Evolutionary conservation across 257 asterid genomes (phyloP), one percentile per base, ranked within the genome.

Genomic region (Salvia splendens): DNA sequence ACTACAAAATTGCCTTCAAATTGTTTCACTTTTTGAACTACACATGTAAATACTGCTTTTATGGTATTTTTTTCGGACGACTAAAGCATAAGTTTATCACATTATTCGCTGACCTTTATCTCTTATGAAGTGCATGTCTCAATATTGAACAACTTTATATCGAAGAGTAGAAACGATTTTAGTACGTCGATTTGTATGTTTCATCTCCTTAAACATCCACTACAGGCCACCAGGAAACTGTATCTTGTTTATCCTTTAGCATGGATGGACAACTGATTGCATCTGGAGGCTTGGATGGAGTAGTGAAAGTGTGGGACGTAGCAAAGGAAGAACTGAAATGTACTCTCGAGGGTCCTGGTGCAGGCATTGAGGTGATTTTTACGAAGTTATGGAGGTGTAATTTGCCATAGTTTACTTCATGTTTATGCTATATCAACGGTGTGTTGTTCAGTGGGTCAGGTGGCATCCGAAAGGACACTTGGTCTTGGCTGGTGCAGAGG

Each of bases 401-500:
- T 38, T n/a, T 77, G 12, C 61, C 35, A 32, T 71, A 28, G 8
- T 5, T 28, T 20, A 24, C 42, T 43, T 43, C 41, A 4, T 42
- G 38, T 6, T 20, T 16, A 47, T 62, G 49, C 77, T 73, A 65
- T 64, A 77, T 75, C 61, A 80, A 65, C 40, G 43, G 57, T 80
- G 61, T 69, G 38, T 70, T 76, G 61, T 75, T 72, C 86, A 90
- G 97, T 93, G 96, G 97, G 80, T 91, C 64, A 85, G 72, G 85
- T 94, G 99, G 99, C 97, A 94, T 81, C 93, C 97, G 3, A 88
- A 60, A 80, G 96, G 95, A 72, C 95, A 91, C 68, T 11, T 91
- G 78, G 50, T 91, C 68, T 80, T 94, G 83, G 91, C 96, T 76
- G 99, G 97, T 75, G 86, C 99, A n/a, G 97, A 88, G 79, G 99